Evolutionary conservation across 129 eudicot genomes (phyloP), one percentile per base, ranked within the genome.

Genomic region (Artemisia tridentata): DNA sequence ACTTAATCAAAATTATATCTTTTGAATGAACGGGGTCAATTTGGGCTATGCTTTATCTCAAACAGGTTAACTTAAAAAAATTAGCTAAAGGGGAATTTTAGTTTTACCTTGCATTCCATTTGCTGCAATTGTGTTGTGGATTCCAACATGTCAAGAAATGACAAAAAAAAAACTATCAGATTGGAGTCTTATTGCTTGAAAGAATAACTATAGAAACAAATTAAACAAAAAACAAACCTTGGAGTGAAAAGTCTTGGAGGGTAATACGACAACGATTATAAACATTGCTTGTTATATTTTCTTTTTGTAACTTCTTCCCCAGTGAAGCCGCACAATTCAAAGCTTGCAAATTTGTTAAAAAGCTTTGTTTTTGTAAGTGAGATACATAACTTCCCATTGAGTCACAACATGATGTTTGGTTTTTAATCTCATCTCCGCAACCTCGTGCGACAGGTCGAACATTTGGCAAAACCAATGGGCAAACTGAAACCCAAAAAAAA

Each of bases 271-370:
- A 93, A 34, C 83, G 87, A 25, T 86, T 84, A 69, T 87, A 93
- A 62, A 93, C 80, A 68, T 93, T 84, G 59, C 83, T 66, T 16
- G 96, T 87, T 52, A 93, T 74, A 77, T 93, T 93, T 67, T 84
- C 88, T 63, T 80, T 87, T 75, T 86, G 90, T 66, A 89, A 74
- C 67, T 82, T 89, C 68, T 80, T 77, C 73, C 97, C 98, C 66
- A 93, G 90, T 25, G 96, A 76, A 72, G 98, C 89, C 65, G 98
- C 98, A 81, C 98, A 93, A 79, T 93, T 88, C 46, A 90, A 83
- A 65, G 97, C 98, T 79, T 93, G 98, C 87, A 93, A 84, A 74
- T 93, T 93, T 74, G 98, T 93, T 55, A 81, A 76, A 65, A 93
- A 89, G 83, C 97, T 93, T 70, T 93, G 98, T 57, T 82, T 87